Percentiles rank a stretch among this genome's conserved stretches.
phyloP scores from a whole-genome alignment of 2,329 filamentous ascomycete species.

The Cladophialophora yegresii region DNA sequence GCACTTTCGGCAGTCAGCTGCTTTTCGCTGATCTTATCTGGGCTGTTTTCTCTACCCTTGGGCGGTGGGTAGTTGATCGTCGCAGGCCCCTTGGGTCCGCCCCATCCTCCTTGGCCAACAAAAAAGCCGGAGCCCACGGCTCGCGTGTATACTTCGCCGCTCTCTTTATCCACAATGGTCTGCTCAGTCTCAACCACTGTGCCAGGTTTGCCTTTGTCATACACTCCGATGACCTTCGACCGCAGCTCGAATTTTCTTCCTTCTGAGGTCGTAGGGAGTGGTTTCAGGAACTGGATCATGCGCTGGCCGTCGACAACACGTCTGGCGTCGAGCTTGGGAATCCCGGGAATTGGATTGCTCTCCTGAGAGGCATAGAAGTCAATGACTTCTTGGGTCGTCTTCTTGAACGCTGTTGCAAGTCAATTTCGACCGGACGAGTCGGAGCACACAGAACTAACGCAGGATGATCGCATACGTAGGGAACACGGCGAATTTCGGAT shows the following conservation, averaged over 20 bases:
- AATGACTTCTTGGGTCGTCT: constrained; percentile 71
- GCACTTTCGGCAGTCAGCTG: constrained; percentile 73
- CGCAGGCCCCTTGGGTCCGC: constrained; percentile 84
- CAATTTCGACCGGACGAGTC: constrained; percentile 6
- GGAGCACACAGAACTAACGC: constrained; percentile 52
- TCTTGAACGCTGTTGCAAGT: constrained; percentile 66
- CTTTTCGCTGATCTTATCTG: constrained; percentile 69
- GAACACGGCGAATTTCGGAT: constrained; percentile 83
- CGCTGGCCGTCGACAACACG: constrained; percentile 83
- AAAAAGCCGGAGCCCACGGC: constrained; percentile 73
- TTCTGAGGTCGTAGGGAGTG: constrained; percentile 69
- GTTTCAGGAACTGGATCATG: constrained; percentile 73
- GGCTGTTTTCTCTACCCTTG: constrained; percentile 59
- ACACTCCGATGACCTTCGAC: constrained; percentile 77
- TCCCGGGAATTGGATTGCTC: constrained; percentile 67
- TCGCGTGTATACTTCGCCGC: constrained; percentile 70
- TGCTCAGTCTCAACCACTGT: constrained; percentile 79
- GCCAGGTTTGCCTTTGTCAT: constrained; percentile 84
- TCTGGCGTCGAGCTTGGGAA: constrained; percentile 73
- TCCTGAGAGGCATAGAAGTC: constrained; percentile 78
- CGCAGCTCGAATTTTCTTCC: constrained; percentile 75
- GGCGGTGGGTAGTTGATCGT: constrained; percentile 77
- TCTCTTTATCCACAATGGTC: constrained; percentile 69
- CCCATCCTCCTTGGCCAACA: constrained; percentile 80
- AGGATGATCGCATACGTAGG: constrained; percentile 85